Base-by-base conservation (phyloP, 306 rosid species). In the Prunus campanulata region DNA sequence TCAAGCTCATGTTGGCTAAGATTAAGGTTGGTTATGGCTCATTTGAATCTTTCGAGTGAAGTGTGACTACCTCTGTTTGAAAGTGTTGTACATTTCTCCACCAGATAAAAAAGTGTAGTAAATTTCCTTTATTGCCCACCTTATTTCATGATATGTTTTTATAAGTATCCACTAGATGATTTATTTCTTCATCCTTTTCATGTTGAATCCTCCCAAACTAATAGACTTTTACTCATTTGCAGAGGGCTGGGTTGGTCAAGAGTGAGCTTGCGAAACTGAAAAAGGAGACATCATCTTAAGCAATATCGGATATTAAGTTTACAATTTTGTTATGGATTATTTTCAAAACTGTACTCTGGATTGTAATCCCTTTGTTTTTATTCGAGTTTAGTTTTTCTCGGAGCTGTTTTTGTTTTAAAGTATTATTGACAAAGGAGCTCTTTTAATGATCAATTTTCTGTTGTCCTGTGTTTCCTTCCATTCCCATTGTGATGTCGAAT, bases 1-100 rank as follows among this genome's bases (percentile, higher is more conserved):
- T 96, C 88, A 96, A 92, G 89, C 81, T 96, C 10, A 96, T 96
- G 99, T 83, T 96, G 87, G 86, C 98, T 0, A 96, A 96, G 87
- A 92, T 96, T 69, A 96, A 96, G 99, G 99, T 92, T 66, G 3
- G 79, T 20, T 14, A 44, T 67, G 55, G 3, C 32, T 14, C 15
- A 44, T 67, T 22, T 72, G 13, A 7, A 48, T 42, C 12, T 14
- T 14, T 14, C 22, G 51, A 15, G 14, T 13, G 66, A 25, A 6
- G 51, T 24, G 4, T 13, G 66, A 25, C 15, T 13, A 14, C 66
- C 18, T 49, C 18, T 11, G 16, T 25, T 3, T 5, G 44, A 39
- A 39, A 39, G 44, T 6, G 44, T 39, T 39, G 44, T 39, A 39
- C 14, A 11, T 48, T 48, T 19, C 35, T 30, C 18, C 16, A 30